phyloP scores from a whole-genome alignment of 345 rosid species.

The Balakata baccata region DNA sequence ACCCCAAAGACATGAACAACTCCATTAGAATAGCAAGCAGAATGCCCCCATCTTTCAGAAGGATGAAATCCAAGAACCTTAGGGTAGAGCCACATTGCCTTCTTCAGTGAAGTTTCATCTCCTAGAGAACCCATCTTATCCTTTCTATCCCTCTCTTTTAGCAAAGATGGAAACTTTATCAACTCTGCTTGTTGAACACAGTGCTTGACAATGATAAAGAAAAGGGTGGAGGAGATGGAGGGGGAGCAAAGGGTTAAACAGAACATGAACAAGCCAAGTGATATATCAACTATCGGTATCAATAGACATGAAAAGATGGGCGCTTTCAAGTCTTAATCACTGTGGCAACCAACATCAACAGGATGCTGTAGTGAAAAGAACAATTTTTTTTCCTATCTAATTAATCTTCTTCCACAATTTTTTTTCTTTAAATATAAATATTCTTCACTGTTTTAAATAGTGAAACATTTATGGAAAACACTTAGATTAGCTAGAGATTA shows the following conservation, averaged over 20 bases:
- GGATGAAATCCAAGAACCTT: slow-evolving; percentile 54
- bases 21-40: slow-evolving; percentile 64
- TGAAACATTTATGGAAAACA: slow-evolving; percentile 3
- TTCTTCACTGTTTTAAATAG: neutral
- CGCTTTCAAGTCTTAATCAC: slow-evolving; percentile 70
- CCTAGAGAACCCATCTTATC: slow-evolving; percentile 44
- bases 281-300: slow-evolving; percentile 71
- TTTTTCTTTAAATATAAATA: neutral
- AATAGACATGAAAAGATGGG: slow-evolving; percentile 83
- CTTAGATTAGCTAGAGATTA: neutral
- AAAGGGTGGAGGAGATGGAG: slow-evolving; percentile 2
- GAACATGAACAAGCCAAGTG: slow-evolving; percentile 50
- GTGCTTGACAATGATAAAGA: slow-evolving; percentile 31
- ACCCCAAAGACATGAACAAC: slow-evolving; percentile 68
- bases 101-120: slow-evolving; percentile 40
- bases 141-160: neutral
- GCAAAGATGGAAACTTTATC: neutral
- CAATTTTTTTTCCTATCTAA: neutral
- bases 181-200: slow-evolving; percentile 10
- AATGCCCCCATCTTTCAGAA: slow-evolving; percentile 81
- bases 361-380: slow-evolving; percentile 32
- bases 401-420: neutral
- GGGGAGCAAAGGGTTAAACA: slow-evolving; percentile 31
- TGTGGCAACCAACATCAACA: slow-evolving; percentile 57
- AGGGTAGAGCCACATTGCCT: slow-evolving; percentile 74